phyloP scores from a whole-genome alignment of 352 stramenopile genomes.

The Elongisporangium undulatum region DNA sequence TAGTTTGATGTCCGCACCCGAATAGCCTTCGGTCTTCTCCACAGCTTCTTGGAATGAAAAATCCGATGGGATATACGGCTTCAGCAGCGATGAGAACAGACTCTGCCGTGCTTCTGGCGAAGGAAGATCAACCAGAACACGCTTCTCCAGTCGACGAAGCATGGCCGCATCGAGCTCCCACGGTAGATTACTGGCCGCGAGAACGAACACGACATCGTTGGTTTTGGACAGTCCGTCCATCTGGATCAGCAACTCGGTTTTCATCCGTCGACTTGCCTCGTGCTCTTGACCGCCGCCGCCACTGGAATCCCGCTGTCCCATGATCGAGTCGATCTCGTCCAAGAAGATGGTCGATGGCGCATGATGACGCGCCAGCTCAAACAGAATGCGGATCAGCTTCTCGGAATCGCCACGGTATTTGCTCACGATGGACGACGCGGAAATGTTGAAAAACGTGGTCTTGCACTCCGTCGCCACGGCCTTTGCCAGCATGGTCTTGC shows the following conservation, averaged over 20 bases:
- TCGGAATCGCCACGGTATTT: conserved; percentile 85
- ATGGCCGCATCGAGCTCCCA: conserved; percentile 81
- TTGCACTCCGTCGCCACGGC: conserved; percentile 82
- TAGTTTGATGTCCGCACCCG: conserved; percentile 80
- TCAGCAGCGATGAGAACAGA: conserved; percentile 57
- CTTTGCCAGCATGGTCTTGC: conserved; percentile 89
- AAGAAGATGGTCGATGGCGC: conserved; percentile 85
- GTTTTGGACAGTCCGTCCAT: conserved; percentile 85
- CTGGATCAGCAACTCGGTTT: conserved; percentile 84
- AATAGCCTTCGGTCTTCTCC: conserved; percentile 63
- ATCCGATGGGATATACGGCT: conserved; percentile 42
- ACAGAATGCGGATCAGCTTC: conserved; percentile 85
- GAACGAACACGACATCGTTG: conserved; percentile 76
- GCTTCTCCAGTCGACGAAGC: conserved; percentile 80
- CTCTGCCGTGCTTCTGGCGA: conserved; percentile 47
- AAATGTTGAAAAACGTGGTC: conserved; percentile 89
- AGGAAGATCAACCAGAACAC: conserved; percentile 73
- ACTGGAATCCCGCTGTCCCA: conserved; percentile 79
- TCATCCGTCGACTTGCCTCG: conserved; percentile 83
- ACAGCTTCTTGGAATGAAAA: conserved; percentile 58
- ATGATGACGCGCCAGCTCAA: conserved; percentile 77
- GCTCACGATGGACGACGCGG: conserved; percentile 81
- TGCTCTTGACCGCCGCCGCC: conserved; percentile 70
- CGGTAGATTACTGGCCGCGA: conserved; percentile 77
- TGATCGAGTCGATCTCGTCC: conserved; percentile 88